Percentiles rank a stretch among this genome's conserved stretches.
Conservation (phyloP, 352 stramenopile species). For the Phytophthora quininea region DNA sequence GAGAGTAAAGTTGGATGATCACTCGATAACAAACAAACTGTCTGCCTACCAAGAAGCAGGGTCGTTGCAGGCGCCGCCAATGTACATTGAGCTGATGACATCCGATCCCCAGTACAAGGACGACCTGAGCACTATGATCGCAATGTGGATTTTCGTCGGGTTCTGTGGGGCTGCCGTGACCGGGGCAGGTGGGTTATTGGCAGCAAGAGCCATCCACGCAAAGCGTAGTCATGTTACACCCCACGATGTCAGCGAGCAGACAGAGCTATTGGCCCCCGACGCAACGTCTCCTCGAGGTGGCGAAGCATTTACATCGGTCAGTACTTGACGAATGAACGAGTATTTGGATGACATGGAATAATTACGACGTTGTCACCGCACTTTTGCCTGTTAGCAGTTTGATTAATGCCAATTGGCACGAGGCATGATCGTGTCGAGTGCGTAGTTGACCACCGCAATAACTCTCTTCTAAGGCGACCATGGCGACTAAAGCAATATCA, state of each 20-base stretch:
- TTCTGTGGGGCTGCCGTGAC: constrained; percentile 49
- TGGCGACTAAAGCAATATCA: too few species aligned
- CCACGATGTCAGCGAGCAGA: constrained; percentile 22
- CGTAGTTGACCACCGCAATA: too few species aligned
- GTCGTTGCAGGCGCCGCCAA: constrained; percentile 48
- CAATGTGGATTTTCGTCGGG: constrained; percentile 67
- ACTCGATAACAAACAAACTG: constrained; percentile 55
- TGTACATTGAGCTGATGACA: constrained; percentile 54
- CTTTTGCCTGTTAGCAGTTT: too few species aligned
- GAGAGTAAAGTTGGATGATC: constrained; percentile 27
- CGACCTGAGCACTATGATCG: constrained; percentile 48
- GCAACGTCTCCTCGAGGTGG: constrained; percentile 19
- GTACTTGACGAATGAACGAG: constrained; percentile 7
- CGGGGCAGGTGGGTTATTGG: constrained; percentile 38
- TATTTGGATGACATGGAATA: too few species aligned
- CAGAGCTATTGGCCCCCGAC: constrained; percentile 25
- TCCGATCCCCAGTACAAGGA: constrained; percentile 43
- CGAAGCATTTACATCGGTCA: constrained; percentile 11
- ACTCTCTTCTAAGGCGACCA: too few species aligned
- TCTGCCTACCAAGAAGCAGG: constrained; percentile 51
- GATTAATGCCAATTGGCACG: too few species aligned
- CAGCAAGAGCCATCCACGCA: constrained; percentile 36
- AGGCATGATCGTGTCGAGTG: too few species aligned
- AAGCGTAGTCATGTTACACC: constrained; percentile 56
- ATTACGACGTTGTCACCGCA: too few species aligned